phyloP scores from a whole-genome alignment of 1,284 basidiomycete genomes.

The Polyporus tsugae region DNA sequence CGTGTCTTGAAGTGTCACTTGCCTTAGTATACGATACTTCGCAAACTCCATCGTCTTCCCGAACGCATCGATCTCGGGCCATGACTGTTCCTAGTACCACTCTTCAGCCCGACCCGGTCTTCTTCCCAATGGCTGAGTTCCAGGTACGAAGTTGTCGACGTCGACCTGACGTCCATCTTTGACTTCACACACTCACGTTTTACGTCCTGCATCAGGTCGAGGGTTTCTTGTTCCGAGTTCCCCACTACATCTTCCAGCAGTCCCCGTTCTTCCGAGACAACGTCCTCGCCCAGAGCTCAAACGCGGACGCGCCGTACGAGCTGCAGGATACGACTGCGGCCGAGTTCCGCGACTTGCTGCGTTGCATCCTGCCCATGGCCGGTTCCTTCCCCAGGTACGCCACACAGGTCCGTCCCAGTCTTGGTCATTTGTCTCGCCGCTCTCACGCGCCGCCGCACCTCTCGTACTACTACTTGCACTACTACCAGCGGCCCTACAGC shows the following conservation, averaged over 20 bases:
- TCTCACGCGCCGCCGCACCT: neutral
- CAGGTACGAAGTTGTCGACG: neutral
- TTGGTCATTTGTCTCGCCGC: neutral
- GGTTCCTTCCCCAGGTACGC: neutral
- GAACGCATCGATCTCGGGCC: neutral
- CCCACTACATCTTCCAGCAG: constrained; percentile 1
- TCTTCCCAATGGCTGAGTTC: constrained; percentile 1
- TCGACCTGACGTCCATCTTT: neutral
- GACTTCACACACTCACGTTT: neutral
- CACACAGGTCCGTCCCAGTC: neutral
- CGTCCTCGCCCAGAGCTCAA: neutral
- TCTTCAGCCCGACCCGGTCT: neutral
- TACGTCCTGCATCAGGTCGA: neutral
- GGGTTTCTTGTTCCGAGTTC: neutral
- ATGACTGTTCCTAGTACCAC: neutral
- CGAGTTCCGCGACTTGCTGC: constrained; percentile 3
- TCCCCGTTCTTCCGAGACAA: neutral
- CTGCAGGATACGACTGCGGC: neutral
- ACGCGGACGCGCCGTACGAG: neutral
- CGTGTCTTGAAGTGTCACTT: too few relatives aligned
- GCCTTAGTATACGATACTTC: neutral
- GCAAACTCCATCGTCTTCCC: neutral
- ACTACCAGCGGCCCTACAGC: neutral
- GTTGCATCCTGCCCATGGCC: constrained; percentile 1
- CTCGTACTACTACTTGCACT: too few relatives aligned